Conservation (phyloP, 1,139 yeast genomes). For the Pichia sp. region DNA sequence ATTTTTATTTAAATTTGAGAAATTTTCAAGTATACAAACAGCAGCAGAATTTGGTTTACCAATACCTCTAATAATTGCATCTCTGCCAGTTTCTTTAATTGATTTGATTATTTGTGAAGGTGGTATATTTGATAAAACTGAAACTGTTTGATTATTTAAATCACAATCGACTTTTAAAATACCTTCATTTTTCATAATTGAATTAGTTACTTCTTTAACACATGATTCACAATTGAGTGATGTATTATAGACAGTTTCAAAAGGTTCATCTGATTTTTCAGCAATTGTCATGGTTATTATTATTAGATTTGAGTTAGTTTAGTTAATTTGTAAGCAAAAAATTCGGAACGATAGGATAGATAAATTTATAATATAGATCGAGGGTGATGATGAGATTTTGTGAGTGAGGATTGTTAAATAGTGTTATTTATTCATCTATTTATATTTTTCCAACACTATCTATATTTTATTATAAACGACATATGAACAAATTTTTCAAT, state of each 20-base stretch:
- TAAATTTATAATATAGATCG: too few relatives aligned
- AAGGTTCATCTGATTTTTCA: conserved; percentile 3
- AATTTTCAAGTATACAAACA: conserved; percentile 79
- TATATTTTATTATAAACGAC: background rate
- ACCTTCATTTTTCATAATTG: conserved; percentile 42
- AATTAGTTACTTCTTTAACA: conserved; percentile 50
- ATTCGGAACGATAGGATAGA: too few relatives aligned
- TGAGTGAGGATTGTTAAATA: too few relatives aligned
- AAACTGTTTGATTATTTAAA: conserved; percentile 48
- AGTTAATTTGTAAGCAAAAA: background rate
- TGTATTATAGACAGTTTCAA: conserved; percentile 65
- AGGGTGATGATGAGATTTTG: too few relatives aligned
- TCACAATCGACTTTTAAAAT: conserved; percentile 46
- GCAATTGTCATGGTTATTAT: background rate
- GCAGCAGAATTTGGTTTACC: conserved; percentile 87
- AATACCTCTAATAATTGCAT: conserved; percentile 87
- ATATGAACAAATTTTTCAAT: conserved; percentile 5
- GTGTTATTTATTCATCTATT: too few relatives aligned
- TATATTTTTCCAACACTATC: too few relatives aligned
- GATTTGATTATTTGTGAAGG: conserved; percentile 63
- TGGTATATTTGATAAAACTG: conserved; percentile 56
- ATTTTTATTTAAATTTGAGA: conserved; percentile 31
- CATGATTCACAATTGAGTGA: conserved; percentile 71
- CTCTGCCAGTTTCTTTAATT: conserved; percentile 68
- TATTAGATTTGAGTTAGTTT: background rate